Conservation (phyloP, 345 rosid species). For the Gossypium thurberi region DNA sequence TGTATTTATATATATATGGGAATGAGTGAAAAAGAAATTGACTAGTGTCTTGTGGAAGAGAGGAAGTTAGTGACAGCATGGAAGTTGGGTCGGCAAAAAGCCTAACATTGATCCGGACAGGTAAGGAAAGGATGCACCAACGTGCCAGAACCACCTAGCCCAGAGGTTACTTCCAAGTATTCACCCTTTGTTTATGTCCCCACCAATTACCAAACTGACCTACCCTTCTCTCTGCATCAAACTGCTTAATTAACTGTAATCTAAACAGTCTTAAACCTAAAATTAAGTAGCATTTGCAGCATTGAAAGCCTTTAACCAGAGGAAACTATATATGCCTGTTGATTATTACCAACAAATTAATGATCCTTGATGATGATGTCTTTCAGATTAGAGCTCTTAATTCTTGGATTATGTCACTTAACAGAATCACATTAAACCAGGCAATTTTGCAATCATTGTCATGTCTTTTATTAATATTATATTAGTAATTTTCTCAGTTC, state of each 20-base stretch:
- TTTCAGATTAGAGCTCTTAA: background rate
- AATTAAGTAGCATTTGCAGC: background rate
- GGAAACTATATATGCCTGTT: background rate
- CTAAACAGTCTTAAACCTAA: background rate
- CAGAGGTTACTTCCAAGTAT: background rate
- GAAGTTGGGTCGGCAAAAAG: slow-evolving; percentile 62
- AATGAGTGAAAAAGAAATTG: slow-evolving; percentile 15
- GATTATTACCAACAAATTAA: too few species aligned
- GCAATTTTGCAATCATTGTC: background rate
- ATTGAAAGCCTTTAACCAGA: background rate
- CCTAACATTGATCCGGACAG: slow-evolving; percentile 51
- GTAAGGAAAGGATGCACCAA: slow-evolving; percentile 23
- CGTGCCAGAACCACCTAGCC: slow-evolving; percentile 24
- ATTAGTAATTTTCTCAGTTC: background rate
- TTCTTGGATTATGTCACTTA: background rate
- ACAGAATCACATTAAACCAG: background rate
- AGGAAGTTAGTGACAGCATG: slow-evolving; percentile 37
- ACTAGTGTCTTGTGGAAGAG: slow-evolving; percentile 21
- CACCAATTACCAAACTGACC: slow-evolving; percentile 4
- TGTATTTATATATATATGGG: background rate
- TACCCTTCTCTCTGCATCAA: background rate
- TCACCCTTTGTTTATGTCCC: slow-evolving; percentile 10
- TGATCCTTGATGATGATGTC: background rate
- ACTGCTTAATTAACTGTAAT: background rate
- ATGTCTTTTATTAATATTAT: background rate